Base-by-base conservation (phyloP, 2,329 filamentous ascomycete species). In the Sclerotinia subarctica region DNA sequence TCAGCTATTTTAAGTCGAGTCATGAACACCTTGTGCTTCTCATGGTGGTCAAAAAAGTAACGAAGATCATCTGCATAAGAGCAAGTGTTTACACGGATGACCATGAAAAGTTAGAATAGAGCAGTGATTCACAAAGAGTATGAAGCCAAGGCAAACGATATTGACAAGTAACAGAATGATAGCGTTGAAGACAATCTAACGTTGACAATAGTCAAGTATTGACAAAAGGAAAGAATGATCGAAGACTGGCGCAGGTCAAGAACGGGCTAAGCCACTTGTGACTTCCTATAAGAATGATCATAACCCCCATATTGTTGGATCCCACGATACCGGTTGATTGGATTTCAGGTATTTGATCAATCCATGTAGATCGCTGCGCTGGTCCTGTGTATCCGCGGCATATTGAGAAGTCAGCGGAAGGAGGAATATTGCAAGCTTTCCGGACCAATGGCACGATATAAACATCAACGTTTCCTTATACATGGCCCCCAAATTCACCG, bases 241-340 rank as follows among this genome's bases (percentile, higher is more conserved):
- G 32, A 26, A 15, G 58, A 19, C 5, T 51, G 26, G 46, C 42
- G 47, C n/a, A 51, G 8, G 21, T n/a, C 21, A 51, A 42, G 59
- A 63, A 63, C 59, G 46, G 42, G 38, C 51, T 32, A 51, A 7
- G 35, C 26, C 46, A 51, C 44, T 51, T 51, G 21, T 38, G 29
- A 62, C 59, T 62, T 62, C 59, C 59, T 51, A 24, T 62, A 49
- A 49, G 29, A 35, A 62, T 19, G 58, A 62, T 49, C 44, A 49
- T 32, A 32, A 11, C 35, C 5, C 21, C 13, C 44, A 35, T 35
- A 6, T 32, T 32, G 13, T 49, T 35, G 8, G 8, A 62, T 17
- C 26, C 15, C 44, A 62, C 38, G 44, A 49, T 24, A 24, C 21
- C 21, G 47, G 21, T 49, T 35, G 29, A 47, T 60, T 24, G 29